Evolutionary conservation across 1,139 yeast genomes (phyloP).

Genomic region (Lodderomyces theae): DNA sequence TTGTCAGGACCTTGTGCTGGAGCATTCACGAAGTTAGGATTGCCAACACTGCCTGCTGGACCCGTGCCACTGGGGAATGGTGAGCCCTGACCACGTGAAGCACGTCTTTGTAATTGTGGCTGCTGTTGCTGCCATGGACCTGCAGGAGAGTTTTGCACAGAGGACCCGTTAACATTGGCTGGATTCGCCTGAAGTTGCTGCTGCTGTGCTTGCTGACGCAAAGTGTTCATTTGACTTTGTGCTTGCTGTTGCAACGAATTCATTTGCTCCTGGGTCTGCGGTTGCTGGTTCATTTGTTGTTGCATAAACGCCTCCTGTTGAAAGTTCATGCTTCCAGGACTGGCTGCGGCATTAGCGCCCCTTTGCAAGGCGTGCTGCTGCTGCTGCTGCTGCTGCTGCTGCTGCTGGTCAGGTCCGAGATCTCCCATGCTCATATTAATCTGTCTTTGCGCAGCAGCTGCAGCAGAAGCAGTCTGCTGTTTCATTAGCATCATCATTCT

Average conservation of each 20-base stretch:
- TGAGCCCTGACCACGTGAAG: slow-evolving; percentile 18
- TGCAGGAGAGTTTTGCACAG: slow-evolving; percentile 20
- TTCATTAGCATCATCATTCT: slow-evolving; percentile 11
- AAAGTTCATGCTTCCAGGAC: slow-evolving; percentile 15
- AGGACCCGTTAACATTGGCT: slow-evolving; percentile 15
- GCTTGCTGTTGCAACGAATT: slow-evolving; percentile 49
- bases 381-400: slow-evolving; percentile 14
- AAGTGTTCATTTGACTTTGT: slow-evolving; percentile 50
- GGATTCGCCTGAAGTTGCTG: slow-evolving; percentile 11
- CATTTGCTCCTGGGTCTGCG: slow-evolving; percentile 23
- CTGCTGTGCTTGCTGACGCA: slow-evolving; percentile 42
- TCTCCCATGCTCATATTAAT: slow-evolving; percentile 6
- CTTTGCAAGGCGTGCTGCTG: slow-evolving; percentile 23
- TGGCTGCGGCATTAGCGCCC: slow-evolving; percentile 15
- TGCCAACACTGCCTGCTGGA: not conserved
- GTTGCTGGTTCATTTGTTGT: slow-evolving; percentile 22
- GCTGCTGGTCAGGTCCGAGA: not conserved
- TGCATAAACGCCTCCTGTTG: slow-evolving; percentile 27
- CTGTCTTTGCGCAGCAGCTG: slow-evolving; percentile 12
- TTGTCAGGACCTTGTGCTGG: not conserved
- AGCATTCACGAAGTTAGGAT: not conserved
- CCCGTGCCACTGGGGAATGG: slow-evolving; percentile 11
- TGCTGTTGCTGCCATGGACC: slow-evolving; percentile 12
- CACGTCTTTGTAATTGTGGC: slow-evolving; percentile 9
- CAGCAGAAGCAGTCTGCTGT: slow-evolving; percentile 9